phyloP scores from a whole-genome alignment of 345 rosid genomes.

The Salix arbutifolia region DNA sequence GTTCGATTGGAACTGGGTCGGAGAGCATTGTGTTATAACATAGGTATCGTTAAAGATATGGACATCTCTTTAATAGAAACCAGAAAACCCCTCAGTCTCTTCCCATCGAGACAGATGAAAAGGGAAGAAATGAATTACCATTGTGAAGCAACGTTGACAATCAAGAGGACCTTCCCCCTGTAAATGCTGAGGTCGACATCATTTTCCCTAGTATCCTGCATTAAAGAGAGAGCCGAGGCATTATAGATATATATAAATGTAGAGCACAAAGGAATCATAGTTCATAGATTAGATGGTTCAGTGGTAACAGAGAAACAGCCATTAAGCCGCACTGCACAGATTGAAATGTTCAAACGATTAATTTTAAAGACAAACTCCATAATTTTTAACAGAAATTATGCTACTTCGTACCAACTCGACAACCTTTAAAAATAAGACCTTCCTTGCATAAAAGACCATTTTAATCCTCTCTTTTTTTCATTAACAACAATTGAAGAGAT shows the following conservation, averaged over 20 bases:
- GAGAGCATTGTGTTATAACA: not conserved
- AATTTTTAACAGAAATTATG: not conserved
- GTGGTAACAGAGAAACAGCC: not conserved
- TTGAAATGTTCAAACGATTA: not conserved
- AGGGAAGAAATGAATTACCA: constrained; percentile 42
- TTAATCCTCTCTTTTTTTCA: not conserved
- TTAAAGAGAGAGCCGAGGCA: not conserved
- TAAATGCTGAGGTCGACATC: constrained; percentile 67
- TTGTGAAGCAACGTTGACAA: constrained; percentile 96
- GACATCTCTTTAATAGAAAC: not conserved
- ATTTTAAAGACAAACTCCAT: not conserved
- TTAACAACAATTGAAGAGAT: not conserved
- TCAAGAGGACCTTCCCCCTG: constrained; percentile 84
- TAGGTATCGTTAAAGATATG: not conserved
- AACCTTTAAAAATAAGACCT: not conserved
- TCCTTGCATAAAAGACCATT: not conserved
- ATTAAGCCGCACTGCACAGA: not conserved
- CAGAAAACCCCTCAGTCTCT: not conserved
- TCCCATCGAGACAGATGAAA: not conserved
- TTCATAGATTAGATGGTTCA: not conserved
- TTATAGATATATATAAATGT: no score
- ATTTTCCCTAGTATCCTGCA: constrained; percentile 75
- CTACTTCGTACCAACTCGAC: not conserved
- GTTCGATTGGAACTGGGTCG: not conserved
- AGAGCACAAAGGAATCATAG: not conserved